Base-by-base conservation (phyloP, 176 grass and related monocot genomes). In the maize (Zea mays) region DNA sequence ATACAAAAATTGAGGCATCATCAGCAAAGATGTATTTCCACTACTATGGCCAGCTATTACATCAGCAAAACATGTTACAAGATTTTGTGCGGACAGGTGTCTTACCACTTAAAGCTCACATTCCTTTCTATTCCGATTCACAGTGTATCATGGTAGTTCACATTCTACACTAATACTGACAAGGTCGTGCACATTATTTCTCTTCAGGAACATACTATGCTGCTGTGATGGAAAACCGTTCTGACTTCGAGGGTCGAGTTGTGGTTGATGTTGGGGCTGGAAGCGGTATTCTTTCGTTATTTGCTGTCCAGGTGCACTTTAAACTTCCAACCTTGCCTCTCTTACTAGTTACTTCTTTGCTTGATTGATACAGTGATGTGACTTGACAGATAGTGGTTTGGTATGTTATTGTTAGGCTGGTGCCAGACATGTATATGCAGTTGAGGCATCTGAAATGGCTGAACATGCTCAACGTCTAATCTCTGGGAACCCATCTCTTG, bases 191-290 rank as follows among this genome's bases (percentile, higher is more conserved):
- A 42, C 13, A 17, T 69, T 77, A 15, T 80, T 75, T 72, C 48
- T 10, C 41, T 85, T 65, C 79, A 99, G 96, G 96, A 85, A 96
- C 96, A 63, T 99, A 99, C 69, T 99, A 96, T 91, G 96, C 96
- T 74, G 90, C 96, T 76, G 89, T 99, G 41, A 90, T 99, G 80
- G 96, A 99, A 73, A 99, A 99, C 63, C 85, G 86, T 69, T 79
- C 86, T 1, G 90, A 96, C 46, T 99, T 99, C 51, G 77, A 99
- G 89, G 96, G 90, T 36, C 87, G 84, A 63, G 82, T 99, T 62
- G 96, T 99, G 75, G 90, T 99, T 69, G 96, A 99, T 86, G 96
- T 99, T 99, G 96, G 96, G 84, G 96, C 96, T 86, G 96, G 96
- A 59, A 99, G 96, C 55, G 96, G 96, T 54, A 99, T 99, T 84